Conservation (phyloP, 371 early-diverging fungal species). For the Mortierella polycephala region DNA sequence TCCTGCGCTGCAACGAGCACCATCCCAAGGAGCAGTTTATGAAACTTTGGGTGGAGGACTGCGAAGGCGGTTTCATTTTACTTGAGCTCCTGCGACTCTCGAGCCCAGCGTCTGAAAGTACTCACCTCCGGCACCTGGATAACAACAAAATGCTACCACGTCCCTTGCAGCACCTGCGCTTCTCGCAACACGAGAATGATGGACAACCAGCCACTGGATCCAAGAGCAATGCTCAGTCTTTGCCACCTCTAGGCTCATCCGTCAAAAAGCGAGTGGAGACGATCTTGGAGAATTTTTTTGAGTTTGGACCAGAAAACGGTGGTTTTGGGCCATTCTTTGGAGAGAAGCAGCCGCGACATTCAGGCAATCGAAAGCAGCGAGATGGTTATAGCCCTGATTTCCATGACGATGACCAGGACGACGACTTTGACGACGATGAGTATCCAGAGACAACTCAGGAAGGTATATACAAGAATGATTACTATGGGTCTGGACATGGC, state of each 20-base stretch:
- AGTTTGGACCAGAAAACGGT: conserved; percentile 51
- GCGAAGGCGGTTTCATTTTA: conserved; percentile 45
- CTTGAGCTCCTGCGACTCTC: conserved; percentile 38
- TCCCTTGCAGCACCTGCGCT: conserved; percentile 39
- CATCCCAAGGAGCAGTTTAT: conserved; percentile 53
- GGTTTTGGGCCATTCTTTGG: conserved; percentile 50
- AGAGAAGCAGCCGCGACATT: conserved; percentile 21
- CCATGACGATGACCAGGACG: conserved; percentile 39
- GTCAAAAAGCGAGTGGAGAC: conserved; percentile 52
- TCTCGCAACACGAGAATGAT: conserved; percentile 26
- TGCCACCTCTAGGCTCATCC: conserved; percentile 22
- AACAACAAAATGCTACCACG: conserved; percentile 31
- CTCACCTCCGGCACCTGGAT: conserved; percentile 28
- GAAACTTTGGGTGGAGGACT: conserved; percentile 51
- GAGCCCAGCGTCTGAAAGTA: conserved; percentile 8
- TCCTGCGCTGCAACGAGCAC: conserved; percentile 48
- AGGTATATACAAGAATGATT: conserved; percentile 10
- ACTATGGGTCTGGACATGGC: conserved; percentile 12
- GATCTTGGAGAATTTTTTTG: conserved; percentile 50
- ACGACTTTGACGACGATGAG: conserved; percentile 37
- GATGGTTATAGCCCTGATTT: conserved; percentile 37
- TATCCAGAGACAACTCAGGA: neutral
- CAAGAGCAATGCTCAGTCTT: neutral
- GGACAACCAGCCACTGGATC: neutral
- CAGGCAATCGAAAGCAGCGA: conserved; percentile 1